These are phyloP conservation scores for Penicillium fuscoglaucum DNA, from an alignment of 2,329 filamentous ascomycete genomes.

Conservation along the genomic window DNA sequence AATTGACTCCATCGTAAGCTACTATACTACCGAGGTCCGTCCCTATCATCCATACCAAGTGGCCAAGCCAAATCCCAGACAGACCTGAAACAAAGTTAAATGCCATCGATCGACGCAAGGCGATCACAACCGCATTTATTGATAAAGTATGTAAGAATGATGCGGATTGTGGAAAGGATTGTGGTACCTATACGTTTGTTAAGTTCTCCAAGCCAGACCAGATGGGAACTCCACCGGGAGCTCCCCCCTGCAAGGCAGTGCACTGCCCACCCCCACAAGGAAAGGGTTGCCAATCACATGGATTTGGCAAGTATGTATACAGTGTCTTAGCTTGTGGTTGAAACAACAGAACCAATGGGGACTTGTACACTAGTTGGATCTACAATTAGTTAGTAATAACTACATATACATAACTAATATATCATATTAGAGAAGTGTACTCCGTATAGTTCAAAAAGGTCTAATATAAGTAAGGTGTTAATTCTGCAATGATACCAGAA, in stretches of 20 bases:
- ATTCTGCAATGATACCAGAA: not conserved
- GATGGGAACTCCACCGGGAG: constrained; percentile 22
- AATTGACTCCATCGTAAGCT: not conserved
- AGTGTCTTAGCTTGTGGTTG: not conserved
- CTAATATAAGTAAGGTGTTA: not conserved
- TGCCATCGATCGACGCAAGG: constrained; percentile 1
- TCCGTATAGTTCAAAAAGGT: not conserved
- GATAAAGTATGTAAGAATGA: constrained; percentile 4
- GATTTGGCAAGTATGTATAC: not conserved
- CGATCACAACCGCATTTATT: constrained; percentile 2
- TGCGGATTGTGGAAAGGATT: not conserved
- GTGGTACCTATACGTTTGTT: not conserved
- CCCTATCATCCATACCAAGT: not conserved
- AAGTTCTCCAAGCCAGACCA: constrained; percentile 3
- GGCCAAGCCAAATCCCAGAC: constrained; percentile 5
- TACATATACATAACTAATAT: not conserved
- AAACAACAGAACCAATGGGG: not conserved
- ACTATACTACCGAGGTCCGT: too few species aligned
- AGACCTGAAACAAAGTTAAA: constrained; percentile 10
- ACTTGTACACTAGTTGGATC: not conserved
- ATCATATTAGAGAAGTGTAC: not conserved
- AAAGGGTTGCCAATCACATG: constrained; percentile 12
- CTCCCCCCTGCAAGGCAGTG: constrained; percentile 26
- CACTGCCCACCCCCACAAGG: constrained; percentile 27
- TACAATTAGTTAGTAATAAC: not conserved